Percentiles rank a stretch among this genome's conserved stretches.
Evolutionary conservation across 2,329 filamentous ascomycete species (phyloP).

Genomic region (Shiraia sp.): DNA sequence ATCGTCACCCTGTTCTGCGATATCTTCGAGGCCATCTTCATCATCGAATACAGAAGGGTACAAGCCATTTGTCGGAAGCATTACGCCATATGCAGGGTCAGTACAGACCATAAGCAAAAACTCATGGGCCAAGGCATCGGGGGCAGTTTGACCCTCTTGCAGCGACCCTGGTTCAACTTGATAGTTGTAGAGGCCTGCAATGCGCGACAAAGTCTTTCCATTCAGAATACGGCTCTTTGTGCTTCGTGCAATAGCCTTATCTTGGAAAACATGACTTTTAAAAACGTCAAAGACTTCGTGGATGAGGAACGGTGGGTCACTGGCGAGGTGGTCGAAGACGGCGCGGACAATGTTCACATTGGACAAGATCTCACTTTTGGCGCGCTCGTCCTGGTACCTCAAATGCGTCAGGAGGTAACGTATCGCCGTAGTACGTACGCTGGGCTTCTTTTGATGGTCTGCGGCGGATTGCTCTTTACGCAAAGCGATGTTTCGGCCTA

Average conservation of each 20-base stretch:
- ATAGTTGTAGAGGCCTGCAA: constrained; percentile 52
- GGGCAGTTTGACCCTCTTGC: constrained; percentile 52
- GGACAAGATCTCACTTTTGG: constrained; percentile 80
- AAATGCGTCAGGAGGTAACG: constrained; percentile 79
- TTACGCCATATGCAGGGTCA: constrained; percentile 69
- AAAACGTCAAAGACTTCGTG: constrained; percentile 74
- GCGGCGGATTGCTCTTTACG: constrained; percentile 60
- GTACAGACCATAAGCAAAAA: constrained; percentile 79
- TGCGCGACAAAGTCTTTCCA: constrained; percentile 70
- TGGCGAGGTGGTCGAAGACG: constrained; percentile 75
- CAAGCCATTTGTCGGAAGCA: constrained; percentile 78
- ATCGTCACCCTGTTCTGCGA: constrained; percentile 57
- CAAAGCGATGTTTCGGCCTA: constrained; percentile 81
- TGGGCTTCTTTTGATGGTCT: constrained; percentile 68
- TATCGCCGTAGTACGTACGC: constrained; percentile 80
- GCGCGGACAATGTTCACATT: constrained; percentile 70
- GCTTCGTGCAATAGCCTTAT: constrained; percentile 72
- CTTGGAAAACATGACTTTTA: constrained; percentile 71
- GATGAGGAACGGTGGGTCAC: constrained; percentile 76
- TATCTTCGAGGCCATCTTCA: constrained; percentile 49
- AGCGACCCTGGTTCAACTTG: constrained; percentile 53
- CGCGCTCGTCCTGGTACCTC: constrained; percentile 74
- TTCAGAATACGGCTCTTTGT: constrained; percentile 78
- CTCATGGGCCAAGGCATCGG: constrained; percentile 72
- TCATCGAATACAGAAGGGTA: constrained; percentile 74